A percentile compares a stretch with the other conserved stretches of the same genome.
Conservation (phyloP, 176 grass and related monocot species). For the Zizania latifolia region DNA sequence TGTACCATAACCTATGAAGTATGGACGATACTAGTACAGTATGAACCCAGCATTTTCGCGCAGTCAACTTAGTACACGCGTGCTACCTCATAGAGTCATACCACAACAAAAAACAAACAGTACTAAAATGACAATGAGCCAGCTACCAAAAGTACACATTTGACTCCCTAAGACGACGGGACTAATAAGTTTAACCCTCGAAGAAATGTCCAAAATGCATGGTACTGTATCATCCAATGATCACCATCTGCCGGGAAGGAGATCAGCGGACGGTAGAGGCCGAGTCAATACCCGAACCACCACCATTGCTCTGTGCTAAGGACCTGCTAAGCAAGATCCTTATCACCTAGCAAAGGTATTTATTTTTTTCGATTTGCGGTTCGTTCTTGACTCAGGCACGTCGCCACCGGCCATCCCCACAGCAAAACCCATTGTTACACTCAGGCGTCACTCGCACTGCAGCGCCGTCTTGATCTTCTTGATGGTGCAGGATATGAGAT, state of each 20-base stretch:
- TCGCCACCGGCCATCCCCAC: background rate
- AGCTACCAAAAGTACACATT: conserved; percentile 7
- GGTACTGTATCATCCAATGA: conserved; percentile 4
- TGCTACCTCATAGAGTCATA: conserved; percentile 6
- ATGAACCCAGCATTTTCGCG: background rate
- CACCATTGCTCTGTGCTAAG: conserved; percentile 79
- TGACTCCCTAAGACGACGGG: conserved; percentile 20
- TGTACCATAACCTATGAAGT: conserved; percentile 18
- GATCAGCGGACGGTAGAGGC: conserved; percentile 11
- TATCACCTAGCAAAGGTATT: conserved; percentile 87
- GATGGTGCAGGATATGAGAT: conserved; percentile 90
- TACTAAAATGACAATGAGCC: background rate
- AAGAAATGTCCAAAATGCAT: conserved; percentile 34
- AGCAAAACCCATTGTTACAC: background rate
- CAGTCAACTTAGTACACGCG: background rate
- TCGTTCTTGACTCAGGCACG: conserved; percentile 96
- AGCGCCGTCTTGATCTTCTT: conserved; percentile 89
- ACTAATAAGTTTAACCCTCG: background rate
- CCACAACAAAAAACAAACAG: conserved; percentile 15
- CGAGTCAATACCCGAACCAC: conserved; percentile 99
- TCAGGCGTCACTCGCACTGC: conserved; percentile 47
- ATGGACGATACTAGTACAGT: conserved; percentile 1
- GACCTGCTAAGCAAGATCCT: conserved; percentile 37
- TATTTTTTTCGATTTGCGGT: conserved; percentile 50
- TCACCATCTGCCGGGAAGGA: background rate